These are phyloP conservation scores for Hymenoscyphus occultus DNA, from an alignment of 2,329 filamentous ascomycete genomes.

Conservation along the genomic window DNA sequence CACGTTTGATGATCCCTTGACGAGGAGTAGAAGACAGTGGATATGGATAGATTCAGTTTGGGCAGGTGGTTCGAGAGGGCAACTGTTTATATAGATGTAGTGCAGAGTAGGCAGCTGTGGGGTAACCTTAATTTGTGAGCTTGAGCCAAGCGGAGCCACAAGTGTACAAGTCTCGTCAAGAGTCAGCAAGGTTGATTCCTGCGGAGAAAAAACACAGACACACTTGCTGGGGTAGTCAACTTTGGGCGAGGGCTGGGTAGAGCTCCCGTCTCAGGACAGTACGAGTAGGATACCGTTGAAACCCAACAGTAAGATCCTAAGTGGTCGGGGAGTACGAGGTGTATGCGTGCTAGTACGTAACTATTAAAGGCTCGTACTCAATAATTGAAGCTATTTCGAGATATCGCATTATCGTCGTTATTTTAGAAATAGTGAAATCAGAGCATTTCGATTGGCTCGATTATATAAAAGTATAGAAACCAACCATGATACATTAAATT, in stretches of 20 bases:
- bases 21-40: neutral
- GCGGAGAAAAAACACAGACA: neutral
- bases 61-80: neutral
- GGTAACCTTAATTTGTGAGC: neutral
- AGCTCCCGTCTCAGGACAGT: neutral
- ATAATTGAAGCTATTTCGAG: too few relatives aligned
- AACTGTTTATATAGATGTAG: constrained; percentile 3
- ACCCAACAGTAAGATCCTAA: too few relatives aligned
- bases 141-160: neutral
- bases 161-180: neutral
- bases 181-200: neutral
- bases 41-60: neutral
- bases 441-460: too few relatives aligned
- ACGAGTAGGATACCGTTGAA: neutral
- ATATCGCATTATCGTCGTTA: too few relatives aligned
- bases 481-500: too few relatives aligned
- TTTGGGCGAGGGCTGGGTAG: neutral
- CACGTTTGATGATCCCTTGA: neutral
- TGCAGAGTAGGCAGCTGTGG: constrained; percentile 1
- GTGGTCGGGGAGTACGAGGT: too few relatives aligned
- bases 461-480: too few relatives aligned
- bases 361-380: too few relatives aligned
- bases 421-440: too few relatives aligned
- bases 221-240: neutral
- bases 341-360: too few relatives aligned